Evolutionary conservation across 805 yeast genomes (phyloP).

Genomic region (Lipomyces oligophaga): DNA sequence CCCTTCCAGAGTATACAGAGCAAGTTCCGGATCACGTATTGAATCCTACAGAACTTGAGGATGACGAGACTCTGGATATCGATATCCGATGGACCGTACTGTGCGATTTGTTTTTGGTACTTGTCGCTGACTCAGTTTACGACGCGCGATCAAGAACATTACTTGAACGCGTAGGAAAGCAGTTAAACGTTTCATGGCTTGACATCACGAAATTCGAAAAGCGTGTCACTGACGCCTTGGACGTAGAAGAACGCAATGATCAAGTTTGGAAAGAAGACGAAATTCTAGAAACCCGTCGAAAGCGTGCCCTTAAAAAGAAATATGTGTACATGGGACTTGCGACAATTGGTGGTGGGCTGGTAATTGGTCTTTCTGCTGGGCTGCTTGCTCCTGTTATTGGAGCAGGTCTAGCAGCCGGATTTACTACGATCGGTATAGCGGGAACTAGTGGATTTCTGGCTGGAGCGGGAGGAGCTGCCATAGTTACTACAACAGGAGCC

Average conservation of each 20-base stretch:
- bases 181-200: constrained; percentile 53
- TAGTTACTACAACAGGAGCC: constrained; percentile 88
- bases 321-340: constrained; percentile 89
- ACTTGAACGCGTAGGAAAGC: constrained; percentile 62
- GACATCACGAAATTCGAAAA: constrained; percentile 88
- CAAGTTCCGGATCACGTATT: constrained; percentile 6
- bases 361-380: constrained; percentile 93
- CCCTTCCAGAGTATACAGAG: constrained; percentile 20
- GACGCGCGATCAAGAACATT: constrained; percentile 85
- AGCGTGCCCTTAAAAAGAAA: constrained; percentile 59
- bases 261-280: constrained; percentile 66
- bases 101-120: constrained; percentile 80
- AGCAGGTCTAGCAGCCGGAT: constrained; percentile 96
- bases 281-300: constrained; percentile 67
- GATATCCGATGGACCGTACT: constrained; percentile 91
- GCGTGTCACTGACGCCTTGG: constrained; percentile 83
- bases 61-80: constrained; percentile 44
- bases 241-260: constrained; percentile 77
- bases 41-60: constrained; percentile 24
- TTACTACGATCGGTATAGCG: constrained; percentile 87
- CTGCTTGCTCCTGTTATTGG: constrained; percentile 95
- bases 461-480: constrained; percentile 94
- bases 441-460: constrained; percentile 94
- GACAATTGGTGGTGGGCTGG: constrained; percentile 91
- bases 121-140: constrained; percentile 78